A percentile compares a stretch with the other conserved stretches of the same genome.
phyloP scores from a whole-genome alignment of 108 stramenopile species.

The Skeletonema grethae region DNA sequence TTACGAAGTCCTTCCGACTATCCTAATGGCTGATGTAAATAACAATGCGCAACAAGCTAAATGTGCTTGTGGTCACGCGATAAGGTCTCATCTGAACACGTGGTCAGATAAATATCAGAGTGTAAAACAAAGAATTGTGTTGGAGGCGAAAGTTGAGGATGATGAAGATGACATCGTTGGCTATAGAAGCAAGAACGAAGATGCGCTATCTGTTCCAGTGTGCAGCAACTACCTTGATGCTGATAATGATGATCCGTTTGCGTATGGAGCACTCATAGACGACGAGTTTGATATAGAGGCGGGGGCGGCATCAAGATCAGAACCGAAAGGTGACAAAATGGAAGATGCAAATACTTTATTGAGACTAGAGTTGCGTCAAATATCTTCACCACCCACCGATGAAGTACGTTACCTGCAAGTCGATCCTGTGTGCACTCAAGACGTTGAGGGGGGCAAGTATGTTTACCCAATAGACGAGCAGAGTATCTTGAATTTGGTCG shows the following conservation, averaged over 20 bases:
- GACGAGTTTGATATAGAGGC: slow-evolving; percentile 2
- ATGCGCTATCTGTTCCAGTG: background rate
- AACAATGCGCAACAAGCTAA: background rate
- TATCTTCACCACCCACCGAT: background rate
- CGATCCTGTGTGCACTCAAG: background rate
- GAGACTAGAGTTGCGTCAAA: slow-evolving; percentile 2
- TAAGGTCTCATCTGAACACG: background rate
- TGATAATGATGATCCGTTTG: slow-evolving; percentile 1
- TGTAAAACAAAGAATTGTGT: background rate
- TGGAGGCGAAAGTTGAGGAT: background rate
- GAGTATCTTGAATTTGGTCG: background rate
- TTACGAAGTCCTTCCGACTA: background rate
- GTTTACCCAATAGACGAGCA: background rate
- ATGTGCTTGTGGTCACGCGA: background rate
- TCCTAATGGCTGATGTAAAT: background rate
- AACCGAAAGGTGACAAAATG: background rate
- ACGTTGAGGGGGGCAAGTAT: background rate
- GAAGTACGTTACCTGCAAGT: background rate
- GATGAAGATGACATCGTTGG: background rate
- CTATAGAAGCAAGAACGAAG: background rate
- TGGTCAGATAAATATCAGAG: background rate
- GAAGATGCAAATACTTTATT: background rate
- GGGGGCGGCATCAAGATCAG: background rate
- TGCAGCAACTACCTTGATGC: background rate
- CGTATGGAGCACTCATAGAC: background rate